A percentile compares a stretch with the other conserved stretches of the same genome.
Conservation (phyloP, 169 alveolate genomes). For the Eimeria sp. region DNA sequence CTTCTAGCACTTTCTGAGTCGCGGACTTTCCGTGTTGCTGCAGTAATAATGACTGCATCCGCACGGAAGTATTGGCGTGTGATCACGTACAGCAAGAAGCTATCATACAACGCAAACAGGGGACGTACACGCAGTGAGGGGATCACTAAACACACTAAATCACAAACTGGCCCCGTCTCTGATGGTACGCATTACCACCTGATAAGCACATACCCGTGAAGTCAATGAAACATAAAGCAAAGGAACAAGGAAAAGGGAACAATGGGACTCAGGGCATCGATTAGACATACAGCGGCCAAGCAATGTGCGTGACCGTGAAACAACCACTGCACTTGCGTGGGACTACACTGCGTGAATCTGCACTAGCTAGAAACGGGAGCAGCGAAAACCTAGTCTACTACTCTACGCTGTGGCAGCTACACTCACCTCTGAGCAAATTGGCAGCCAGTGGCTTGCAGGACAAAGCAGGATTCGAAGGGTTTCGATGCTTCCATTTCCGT, state of each 20-base stretch:
- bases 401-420: background rate
- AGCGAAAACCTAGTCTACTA: background rate
- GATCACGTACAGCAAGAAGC: background rate
- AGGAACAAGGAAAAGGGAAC: background rate
- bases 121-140: background rate
- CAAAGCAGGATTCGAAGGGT: slow-evolving; percentile 30
- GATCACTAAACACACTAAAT: background rate
- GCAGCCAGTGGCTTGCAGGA: slow-evolving; percentile 72
- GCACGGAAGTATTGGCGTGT: background rate
- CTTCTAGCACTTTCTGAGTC: background rate
- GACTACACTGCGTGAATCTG: background rate
- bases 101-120: background rate
- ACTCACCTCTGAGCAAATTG: slow-evolving; percentile 6
- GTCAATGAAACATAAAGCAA: background rate
- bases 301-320: background rate
- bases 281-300: background rate
- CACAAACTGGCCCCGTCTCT: background rate
- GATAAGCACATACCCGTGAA: background rate
- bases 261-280: background rate
- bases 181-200: background rate
- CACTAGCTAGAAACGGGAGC: background rate
- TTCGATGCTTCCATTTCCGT: slow-evolving; percentile 52
- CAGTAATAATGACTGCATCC: background rate
- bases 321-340: background rate
- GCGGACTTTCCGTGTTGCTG: background rate